Evolutionary conservation across 495 filamentous ascomycete genomes (phyloP), one percentile per base, ranked within the genome.

Genomic region (Aspergillus nanangensis): DNA sequence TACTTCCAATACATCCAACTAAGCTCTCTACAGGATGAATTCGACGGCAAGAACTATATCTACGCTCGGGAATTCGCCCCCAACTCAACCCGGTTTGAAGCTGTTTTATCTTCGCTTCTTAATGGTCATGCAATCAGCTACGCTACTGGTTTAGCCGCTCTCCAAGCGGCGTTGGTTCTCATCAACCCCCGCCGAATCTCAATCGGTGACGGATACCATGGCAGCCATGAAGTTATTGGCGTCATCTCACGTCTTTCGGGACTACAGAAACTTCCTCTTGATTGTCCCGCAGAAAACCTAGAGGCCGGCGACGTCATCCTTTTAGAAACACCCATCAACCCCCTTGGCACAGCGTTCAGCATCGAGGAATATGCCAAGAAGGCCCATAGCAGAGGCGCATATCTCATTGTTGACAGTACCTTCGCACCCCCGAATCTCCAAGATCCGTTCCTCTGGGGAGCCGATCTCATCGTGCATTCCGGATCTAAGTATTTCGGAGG

Each of bases 401-500:
- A 69, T 34, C 66, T 94, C 8, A 78, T 79, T 10, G 84, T 95
- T 3, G 90, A 95, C 65, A 79, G 86, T 0, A 95, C 90, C 0
- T 93, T 95, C 58, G 90, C 77, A 1, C 90, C 90, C 25, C 90
- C 89, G 15, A 83, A 83, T 22, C 70, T 95, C 44, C 81, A 84
- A 60, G 85, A 92, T 54, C 90, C 90, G 11, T 90, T 93, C 52
- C 36, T 44, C 21, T 80, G 67, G 53, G 88, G 87, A 39, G 86
- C 81, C n/a, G 88, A 93, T 62, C 65, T 84, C 3, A 78, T 92
- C 11, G 81, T 94, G 80, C 90, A 95, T 64, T 78, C 72, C 34
- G 90, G 85, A 11, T 94, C 88, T 13, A 95, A 95, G 73, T 95
- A 93, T 62, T 72, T 95, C 45, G 90, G 90, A 23, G 90, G 90